These are phyloP conservation scores for Exophiala lecanii-corni DNA, from an alignment of 2,329 filamentous ascomycete genomes.

Conservation along the genomic window DNA sequence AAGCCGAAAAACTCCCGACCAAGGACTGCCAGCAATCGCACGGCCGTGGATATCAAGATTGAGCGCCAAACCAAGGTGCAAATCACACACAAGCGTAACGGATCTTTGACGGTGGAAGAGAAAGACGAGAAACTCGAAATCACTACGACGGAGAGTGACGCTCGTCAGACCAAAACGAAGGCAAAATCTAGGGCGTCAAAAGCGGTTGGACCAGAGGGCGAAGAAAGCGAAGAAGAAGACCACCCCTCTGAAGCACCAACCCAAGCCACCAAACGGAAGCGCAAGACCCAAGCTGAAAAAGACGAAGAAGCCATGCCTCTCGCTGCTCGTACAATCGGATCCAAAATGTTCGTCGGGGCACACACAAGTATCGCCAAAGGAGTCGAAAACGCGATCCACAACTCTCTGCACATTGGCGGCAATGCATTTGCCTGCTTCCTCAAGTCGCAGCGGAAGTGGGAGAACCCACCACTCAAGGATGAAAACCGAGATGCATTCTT, in stretches of 20 bases:
- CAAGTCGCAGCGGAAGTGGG: conserved; percentile 95
- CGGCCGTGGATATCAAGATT: too few relatives aligned
- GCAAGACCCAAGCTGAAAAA: conserved; percentile 56
- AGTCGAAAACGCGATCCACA: conserved; percentile 83
- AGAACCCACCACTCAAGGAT: conserved; percentile 68
- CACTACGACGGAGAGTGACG: too few relatives aligned
- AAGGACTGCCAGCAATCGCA: too few relatives aligned
- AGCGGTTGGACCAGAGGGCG: too few relatives aligned
- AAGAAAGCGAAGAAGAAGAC: conserved; percentile 4
- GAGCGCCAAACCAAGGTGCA: too few relatives aligned
- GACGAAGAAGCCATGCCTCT: conserved; percentile 58
- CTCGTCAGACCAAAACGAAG: not conserved
- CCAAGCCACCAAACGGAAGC: conserved; percentile 34
- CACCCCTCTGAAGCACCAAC: conserved; percentile 3
- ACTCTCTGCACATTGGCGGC: conserved; percentile 72
- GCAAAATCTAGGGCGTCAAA: not conserved
- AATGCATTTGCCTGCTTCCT: conserved; percentile 94
- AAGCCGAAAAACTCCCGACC: too few relatives aligned
- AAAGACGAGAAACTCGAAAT: conserved; percentile 7
- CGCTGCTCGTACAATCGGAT: conserved; percentile 62
- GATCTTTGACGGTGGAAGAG: conserved; percentile 7
- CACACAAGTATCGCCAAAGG: conserved; percentile 89
- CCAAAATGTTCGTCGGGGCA: conserved; percentile 83
- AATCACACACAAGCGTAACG: too few relatives aligned
- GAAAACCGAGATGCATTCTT: conserved; percentile 67